Evolutionary conservation across 495 filamentous ascomycete genomes (phyloP).

Genomic region (Neurospora sublineolata): DNA sequence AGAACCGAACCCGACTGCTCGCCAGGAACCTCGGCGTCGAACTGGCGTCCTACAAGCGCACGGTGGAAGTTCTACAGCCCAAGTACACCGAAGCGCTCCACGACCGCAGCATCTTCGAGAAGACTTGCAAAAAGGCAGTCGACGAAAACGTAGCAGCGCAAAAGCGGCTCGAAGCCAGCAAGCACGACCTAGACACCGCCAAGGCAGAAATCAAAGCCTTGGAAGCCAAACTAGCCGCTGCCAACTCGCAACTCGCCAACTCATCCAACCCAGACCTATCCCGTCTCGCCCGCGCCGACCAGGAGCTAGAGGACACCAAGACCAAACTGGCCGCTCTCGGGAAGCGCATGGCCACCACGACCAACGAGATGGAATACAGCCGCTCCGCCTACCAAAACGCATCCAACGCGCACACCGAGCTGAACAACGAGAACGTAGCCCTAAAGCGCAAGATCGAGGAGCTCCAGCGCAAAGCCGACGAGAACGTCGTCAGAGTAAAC

Average conservation of each 20-base stretch:
- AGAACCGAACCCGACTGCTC: constrained; percentile 16
- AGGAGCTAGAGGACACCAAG: constrained; percentile 18
- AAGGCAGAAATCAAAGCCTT: constrained; percentile 40
- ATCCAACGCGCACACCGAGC: constrained; percentile 41
- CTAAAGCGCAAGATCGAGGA: constrained; percentile 36
- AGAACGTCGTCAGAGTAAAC: constrained; percentile 40
- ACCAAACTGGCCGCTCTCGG: constrained; percentile 27
- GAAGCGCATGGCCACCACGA: constrained; percentile 27
- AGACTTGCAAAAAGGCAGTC: constrained; percentile 18
- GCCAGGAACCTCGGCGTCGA: constrained; percentile 21
- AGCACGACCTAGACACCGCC: constrained; percentile 32
- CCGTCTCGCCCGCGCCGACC: constrained; percentile 35
- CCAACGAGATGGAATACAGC: constrained; percentile 45
- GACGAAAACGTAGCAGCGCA: constrained; percentile 5
- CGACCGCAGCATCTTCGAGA: constrained; percentile 28
- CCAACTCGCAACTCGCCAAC: constrained; percentile 33
- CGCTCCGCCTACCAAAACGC: constrained; percentile 53
- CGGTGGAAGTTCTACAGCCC: constrained; percentile 15
- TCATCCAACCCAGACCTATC: constrained; percentile 38
- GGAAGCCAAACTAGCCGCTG: constrained; percentile 37
- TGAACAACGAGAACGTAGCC: constrained; percentile 38
- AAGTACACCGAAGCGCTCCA: constrained; percentile 26
- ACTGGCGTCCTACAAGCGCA: constrained; percentile 15
- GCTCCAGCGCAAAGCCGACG: constrained; percentile 39
- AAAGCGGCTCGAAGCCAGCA: constrained; percentile 27